These are phyloP conservation scores for Beauveria sp. DNA, from an alignment of 2,329 filamentous ascomycete species.

Conservation along the genomic window DNA sequence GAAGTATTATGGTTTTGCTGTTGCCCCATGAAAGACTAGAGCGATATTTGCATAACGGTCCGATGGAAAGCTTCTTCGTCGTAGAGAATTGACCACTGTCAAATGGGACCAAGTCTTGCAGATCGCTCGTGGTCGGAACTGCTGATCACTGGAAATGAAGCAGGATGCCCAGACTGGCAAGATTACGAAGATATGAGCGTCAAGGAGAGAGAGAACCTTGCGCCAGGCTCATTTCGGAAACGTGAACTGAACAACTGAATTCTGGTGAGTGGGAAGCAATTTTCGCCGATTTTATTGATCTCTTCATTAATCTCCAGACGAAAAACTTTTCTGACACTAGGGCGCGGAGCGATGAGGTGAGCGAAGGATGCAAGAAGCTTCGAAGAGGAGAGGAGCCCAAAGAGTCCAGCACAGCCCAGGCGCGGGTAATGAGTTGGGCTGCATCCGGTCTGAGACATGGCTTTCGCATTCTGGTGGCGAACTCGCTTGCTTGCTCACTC, in stretches of 20 bases:
- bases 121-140: neutral
- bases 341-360: neutral
- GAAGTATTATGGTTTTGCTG: neutral
- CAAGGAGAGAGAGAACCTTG: neutral
- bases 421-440: neutral
- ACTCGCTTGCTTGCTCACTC: neutral
- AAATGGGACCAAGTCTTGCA: neutral
- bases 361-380: neutral
- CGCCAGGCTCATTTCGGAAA: neutral
- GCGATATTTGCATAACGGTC: neutral
- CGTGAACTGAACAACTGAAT: neutral
- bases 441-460: constrained; percentile 1
- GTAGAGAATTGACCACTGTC: neutral
- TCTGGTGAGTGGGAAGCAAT: neutral
- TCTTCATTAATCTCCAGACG: neutral
- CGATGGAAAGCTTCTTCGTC: neutral
- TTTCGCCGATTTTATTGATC: neutral
- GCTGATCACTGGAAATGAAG: neutral
- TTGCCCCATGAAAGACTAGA: too few relatives aligned
- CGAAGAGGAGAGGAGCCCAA: neutral
- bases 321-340: neutral
- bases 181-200: neutral
- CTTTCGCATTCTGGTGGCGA: neutral
- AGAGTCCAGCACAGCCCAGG: neutral
- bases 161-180: too few relatives aligned